Conservation (phyloP, 2,329 filamentous ascomycete genomes). For the Coniella vitis region DNA sequence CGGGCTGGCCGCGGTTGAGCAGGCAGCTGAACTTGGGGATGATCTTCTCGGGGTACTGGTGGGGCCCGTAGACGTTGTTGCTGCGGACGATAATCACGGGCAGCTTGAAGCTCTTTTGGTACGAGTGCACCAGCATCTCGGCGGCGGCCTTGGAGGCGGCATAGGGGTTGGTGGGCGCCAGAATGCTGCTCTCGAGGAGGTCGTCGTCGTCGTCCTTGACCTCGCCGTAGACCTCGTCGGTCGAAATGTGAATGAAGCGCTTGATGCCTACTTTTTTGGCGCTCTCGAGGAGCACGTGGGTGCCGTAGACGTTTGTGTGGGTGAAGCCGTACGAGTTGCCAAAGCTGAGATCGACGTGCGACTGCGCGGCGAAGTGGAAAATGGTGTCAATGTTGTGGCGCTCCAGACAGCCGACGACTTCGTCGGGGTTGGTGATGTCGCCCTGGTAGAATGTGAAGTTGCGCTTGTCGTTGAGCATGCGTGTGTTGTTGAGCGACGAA, state of each 20-base stretch:
- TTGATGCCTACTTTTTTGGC: constrained; percentile 64
- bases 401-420: constrained; percentile 65
- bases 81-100: constrained; percentile 73
- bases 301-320: constrained; percentile 74
- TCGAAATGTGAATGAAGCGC: constrained; percentile 75
- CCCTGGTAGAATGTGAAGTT: constrained; percentile 79
- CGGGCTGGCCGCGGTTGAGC: constrained; percentile 56
- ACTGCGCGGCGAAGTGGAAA: constrained; percentile 81
- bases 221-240: constrained; percentile 81
- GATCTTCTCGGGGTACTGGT: constrained; percentile 80
- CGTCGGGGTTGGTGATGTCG: constrained; percentile 64
- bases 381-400: constrained; percentile 70
- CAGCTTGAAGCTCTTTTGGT: constrained; percentile 74
- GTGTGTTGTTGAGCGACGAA: constrained; percentile 72
- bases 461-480: constrained; percentile 55
- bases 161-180: constrained; percentile 77
- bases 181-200: constrained; percentile 63
- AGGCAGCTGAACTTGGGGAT: constrained; percentile 77
- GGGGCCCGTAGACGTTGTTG: constrained; percentile 81
- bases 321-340: constrained; percentile 78
- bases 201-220: constrained; percentile 66
- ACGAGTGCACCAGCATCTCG: constrained; percentile 83
- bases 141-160: constrained; percentile 75
- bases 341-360: constrained; percentile 76
- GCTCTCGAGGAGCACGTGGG: constrained; percentile 74